These are phyloP conservation scores for Davidsoniella neocaledoniae DNA, from an alignment of 2,329 filamentous ascomycete species.

Conservation along the genomic window DNA sequence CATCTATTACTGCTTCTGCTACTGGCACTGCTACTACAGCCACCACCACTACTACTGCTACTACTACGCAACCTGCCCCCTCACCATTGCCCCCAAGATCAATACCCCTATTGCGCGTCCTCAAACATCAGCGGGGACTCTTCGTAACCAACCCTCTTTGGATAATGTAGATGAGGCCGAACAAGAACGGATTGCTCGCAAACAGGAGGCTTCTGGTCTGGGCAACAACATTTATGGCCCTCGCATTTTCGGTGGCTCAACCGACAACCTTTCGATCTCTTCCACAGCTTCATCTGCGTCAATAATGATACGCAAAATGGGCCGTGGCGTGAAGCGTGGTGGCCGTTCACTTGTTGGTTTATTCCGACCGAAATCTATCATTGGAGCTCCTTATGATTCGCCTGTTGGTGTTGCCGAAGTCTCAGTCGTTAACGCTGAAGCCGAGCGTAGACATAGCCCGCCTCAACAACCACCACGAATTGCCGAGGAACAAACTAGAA, in stretches of 20 bases:
- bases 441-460: slow-evolving; percentile 60
- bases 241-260: slow-evolving; percentile 74
- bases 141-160: slow-evolving; percentile 46
- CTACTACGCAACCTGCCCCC: too few species aligned
- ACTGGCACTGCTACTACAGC: slow-evolving; percentile 17
- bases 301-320: slow-evolving; percentile 96
- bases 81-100: background rate
- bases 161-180: slow-evolving; percentile 65
- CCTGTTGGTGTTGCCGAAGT: slow-evolving; percentile 45
- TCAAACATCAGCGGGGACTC: slow-evolving; percentile 22
- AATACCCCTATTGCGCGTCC: slow-evolving; percentile 9
- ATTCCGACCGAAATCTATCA: slow-evolving; percentile 84
- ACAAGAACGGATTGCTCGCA: slow-evolving; percentile 76
- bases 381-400: slow-evolving; percentile 59
- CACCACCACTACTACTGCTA: background rate
- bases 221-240: slow-evolving; percentile 89
- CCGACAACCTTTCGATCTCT: slow-evolving; percentile 83
- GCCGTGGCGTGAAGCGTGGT: slow-evolving; percentile 91
- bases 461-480: background rate
- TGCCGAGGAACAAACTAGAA: slow-evolving; percentile 51
- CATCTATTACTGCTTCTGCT: slow-evolving; percentile 13
- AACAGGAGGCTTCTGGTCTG: slow-evolving; percentile 82
- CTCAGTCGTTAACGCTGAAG: slow-evolving; percentile 91
- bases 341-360: slow-evolving; percentile 80
- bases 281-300: slow-evolving; percentile 82